Evolutionary conservation across 164 flowering plant species (phyloP), one percentile per base, ranked within the genome.

Genomic region (Macadamia tetraphylla): DNA sequence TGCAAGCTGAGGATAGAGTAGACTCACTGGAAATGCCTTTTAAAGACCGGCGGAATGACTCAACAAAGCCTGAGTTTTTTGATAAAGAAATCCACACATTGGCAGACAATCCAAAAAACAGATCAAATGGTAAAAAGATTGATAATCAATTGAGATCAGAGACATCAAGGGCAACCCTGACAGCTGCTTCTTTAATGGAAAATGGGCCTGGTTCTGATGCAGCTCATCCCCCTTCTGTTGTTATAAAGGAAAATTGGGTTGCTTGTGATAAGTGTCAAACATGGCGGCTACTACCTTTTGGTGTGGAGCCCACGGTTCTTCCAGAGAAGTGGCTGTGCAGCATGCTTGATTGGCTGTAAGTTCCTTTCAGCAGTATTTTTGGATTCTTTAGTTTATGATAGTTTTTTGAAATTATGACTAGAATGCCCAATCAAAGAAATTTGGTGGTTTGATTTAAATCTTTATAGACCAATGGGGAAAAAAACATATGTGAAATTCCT

Each of bases 281-380:
- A 68, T 95, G 99, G 99, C 84, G 99, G 61, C 90, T 92, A 70
- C 88, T 92, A 64, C 99, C 99, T 40, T 62, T 51, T 80, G 94
- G 89, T 51, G 81, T 51, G 60, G 78, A 85, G 75, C 86, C 88
- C 7, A 69, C 78, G 1, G 62, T 67, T 61, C 88, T 95, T 58
- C 94, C 97, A 49, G 85, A 91, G 73, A 89, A 89, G 84, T 95
- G 99, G 99, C 58, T 81, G n/a, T 95, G 99, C 68, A 86, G 83
- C 83, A 89, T 90, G 99, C 89, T 87, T 67, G 44, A 76, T 70
- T 95, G 99, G 97, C 92, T 95, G 98, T 95, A 87, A 92, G 99
- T 92, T 77, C 57, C 42, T 30, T 64, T 53, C 55, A 7, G n/a
- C 42, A 56, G 60, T 12, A 15, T 57, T 48, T 23, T 29, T 61